Base-by-base conservation (phyloP, 495 filamentous ascomycete species). In the Sphaerosporella brunnea region DNA sequence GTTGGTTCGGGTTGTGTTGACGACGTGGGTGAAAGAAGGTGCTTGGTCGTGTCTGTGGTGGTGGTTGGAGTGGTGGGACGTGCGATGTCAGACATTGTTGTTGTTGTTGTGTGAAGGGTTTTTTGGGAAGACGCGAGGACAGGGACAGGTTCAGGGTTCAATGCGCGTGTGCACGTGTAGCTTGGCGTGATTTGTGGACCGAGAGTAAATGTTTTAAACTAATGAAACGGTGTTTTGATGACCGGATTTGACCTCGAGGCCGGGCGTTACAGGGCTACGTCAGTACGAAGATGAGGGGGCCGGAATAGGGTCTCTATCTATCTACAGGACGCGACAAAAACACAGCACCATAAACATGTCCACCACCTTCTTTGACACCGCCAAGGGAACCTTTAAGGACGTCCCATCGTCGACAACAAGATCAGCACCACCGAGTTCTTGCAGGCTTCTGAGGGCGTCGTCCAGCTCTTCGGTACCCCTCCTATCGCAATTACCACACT, bases 381-480 rank as follows among this genome's bases (percentile, higher is more conserved):
- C 86, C 59, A 82, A 84, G 68, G 69, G 68, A 52, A 84, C 78
- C 55, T 97, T 96, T 65, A 70, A 70, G 47, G 75, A 83, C 45
- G 90, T 94, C 78, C 82, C 9, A 62, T 93, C 51, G 73, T 82
- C 53, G 67, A 70, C 47, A 69, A 65, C 49, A 78, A 85, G 46
- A 79, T 96, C 54, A 62, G 73, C 7, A 96, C 92, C 23, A 72
- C 69, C 55, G 81, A 92, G 62, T 97, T 95, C 67, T 78, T 96
- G 51, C 82, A 92, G 32, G 92, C 92, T 44, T 75, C 83, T 37
- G 84, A 93, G 68, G 75, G 80, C 20, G 65, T 95, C 54, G 80
- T 81, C 38, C 76, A 75, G 36, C 73, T 97, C 28, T 96, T 97
- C 60, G 84, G 86, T 95, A 65, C 16, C 70, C 28, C 13, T 7